Conservation (phyloP, 1,139 yeast species). For the Debaryomyces singareniensis region DNA sequence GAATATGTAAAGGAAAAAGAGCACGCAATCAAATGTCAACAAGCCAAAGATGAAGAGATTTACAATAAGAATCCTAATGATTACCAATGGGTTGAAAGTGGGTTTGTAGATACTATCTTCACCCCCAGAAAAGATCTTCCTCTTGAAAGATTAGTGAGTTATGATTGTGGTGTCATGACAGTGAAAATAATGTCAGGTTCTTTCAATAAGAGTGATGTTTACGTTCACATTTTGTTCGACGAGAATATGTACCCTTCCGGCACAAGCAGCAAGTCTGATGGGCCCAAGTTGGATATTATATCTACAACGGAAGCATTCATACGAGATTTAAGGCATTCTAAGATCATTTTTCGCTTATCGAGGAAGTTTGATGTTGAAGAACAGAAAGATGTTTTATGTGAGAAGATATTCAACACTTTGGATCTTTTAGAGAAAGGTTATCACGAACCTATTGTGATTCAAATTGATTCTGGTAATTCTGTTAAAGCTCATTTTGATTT, state of each 20-base stretch:
- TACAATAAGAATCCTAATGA: constrained; percentile 53
- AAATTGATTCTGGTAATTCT: constrained; percentile 36
- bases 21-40: constrained; percentile 29
- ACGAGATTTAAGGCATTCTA: constrained; percentile 63
- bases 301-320: constrained; percentile 56
- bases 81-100: constrained; percentile 60
- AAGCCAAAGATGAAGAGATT: constrained; percentile 37
- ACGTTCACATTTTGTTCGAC: constrained; percentile 57
- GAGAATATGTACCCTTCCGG: constrained; percentile 58
- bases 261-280: constrained; percentile 39
- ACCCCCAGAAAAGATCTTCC: constrained; percentile 45
- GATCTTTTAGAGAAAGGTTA: constrained; percentile 48
- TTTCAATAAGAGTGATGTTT: constrained; percentile 41
- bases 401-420: constrained; percentile 42
- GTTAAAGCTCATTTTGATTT: constrained; percentile 50
- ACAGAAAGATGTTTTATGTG: constrained; percentile 44
- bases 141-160: constrained; percentile 44
- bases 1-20: constrained; percentile 21
- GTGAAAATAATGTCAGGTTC: constrained; percentile 47
- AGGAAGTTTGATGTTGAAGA: constrained; percentile 42
- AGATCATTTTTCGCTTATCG: constrained; percentile 48
- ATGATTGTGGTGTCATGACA: constrained; percentile 57
- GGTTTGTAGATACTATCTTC: constrained; percentile 36
- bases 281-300: constrained; percentile 28
- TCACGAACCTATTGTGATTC: constrained; percentile 38